Evolutionary conservation across 257 asterid species (phyloP).

Genomic region (Capsicum pubescens): DNA sequence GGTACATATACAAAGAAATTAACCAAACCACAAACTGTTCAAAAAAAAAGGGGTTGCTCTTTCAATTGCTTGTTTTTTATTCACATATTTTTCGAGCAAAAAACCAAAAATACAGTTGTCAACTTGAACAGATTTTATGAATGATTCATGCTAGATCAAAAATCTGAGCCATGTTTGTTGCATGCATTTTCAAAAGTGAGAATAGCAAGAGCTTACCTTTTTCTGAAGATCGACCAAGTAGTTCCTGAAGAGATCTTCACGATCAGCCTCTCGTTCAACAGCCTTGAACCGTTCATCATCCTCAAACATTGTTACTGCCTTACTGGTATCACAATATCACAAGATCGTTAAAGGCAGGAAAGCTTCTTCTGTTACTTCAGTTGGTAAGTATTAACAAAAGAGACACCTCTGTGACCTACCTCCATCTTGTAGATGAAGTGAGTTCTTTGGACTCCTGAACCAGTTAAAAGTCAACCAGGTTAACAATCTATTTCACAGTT

Average conservation of each 20-base stretch:
- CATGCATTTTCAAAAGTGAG: constrained; percentile 24
- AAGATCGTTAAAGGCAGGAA: not conserved
- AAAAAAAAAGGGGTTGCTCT: not conserved
- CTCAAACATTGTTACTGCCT: constrained; percentile 87
- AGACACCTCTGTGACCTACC: constrained; percentile 52
- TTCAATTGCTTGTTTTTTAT: not conserved
- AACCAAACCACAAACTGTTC: not conserved
- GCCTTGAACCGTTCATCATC: constrained; percentile 96
- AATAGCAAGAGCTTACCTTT: constrained; percentile 53
- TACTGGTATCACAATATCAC: constrained; percentile 56
- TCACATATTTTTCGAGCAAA: not conserved
- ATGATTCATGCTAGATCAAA: constrained; percentile 4
- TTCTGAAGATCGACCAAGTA: constrained; percentile 93
- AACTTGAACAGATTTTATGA: constrained; percentile 3
- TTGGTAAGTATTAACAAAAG: constrained; percentile 7
- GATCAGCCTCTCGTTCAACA: constrained; percentile 88
- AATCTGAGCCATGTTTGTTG: not conserved
- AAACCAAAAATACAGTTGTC: not conserved
- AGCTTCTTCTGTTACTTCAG: constrained; percentile 15
- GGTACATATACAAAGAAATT: not conserved
- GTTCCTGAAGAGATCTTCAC: constrained; percentile 92
- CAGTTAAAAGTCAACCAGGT: constrained; percentile 22
- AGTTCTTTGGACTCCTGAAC: constrained; percentile 90
- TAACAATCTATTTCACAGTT: not conserved
- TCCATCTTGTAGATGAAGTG: constrained; percentile 90